Evolutionary conservation across 2,329 filamentous ascomycete species (phyloP), one percentile per base, ranked within the genome.

Genomic region (Lecanoromycetidae sp.): DNA sequence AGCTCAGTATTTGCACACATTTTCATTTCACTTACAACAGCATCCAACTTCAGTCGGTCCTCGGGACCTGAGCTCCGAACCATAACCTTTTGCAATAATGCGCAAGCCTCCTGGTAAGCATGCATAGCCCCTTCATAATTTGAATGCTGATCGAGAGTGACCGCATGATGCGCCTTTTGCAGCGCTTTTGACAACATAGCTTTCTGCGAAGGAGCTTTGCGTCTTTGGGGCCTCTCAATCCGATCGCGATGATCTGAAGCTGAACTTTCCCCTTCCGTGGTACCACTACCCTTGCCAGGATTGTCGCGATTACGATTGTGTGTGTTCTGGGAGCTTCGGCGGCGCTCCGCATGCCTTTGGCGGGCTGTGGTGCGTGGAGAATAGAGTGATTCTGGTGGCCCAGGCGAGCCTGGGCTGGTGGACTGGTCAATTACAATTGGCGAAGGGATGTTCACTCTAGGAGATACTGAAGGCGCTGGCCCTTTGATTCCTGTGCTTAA

Each of bases 121-220:
- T 87, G 79, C 60, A 93, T 81, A 15, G 91, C 91, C 33, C 86
- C 87, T 61, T 90, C 85, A 53, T 91, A 90, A 60, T 96, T 94
- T 58, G 91, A 85, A 12, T 87, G 87, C 74, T 95, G 96, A 66
- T 98, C 91, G 33, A 98, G 76, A 55, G 95, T 76, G 22, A 98
- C 91, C 19, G 91, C 91, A 10, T 86, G 90, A 60, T 98, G 95
- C 41, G 91, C 91, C 66, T 95, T 94, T 61, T 94, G 84, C 46
- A 98, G 70, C 0, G 91, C 91, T 57, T 84, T 85, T n/a, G 90
- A 94, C 29, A 98, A 74, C 88, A 96, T 96, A 9, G 82, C 84
- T 69, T 95, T 96, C 62, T 96, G 84, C 1, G 84, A 87, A 12
- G 77, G 77, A n/a, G 63, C 65, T 52, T 66, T 63, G 49, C 65